Base-by-base conservation (phyloP, 164 flowering plant species). In the Piper betle region DNA sequence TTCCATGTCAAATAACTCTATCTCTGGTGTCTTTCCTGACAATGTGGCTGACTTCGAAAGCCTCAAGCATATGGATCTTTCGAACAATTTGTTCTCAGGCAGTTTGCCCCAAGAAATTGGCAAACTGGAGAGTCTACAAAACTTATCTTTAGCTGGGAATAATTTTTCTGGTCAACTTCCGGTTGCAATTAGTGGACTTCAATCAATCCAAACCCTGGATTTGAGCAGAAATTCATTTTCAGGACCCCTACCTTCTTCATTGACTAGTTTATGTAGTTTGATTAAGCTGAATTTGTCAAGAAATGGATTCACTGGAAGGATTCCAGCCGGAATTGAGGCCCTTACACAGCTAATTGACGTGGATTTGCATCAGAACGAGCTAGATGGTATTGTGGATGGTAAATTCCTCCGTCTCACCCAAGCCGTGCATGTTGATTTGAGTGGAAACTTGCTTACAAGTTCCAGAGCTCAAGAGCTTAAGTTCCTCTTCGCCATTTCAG, bases 1-100 rank as follows among this genome's bases (percentile, higher is more conserved):
- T 16, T 90, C 99, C n/a, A 68, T 93, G 80, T 63, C 97, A 0
- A 86, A 84, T 68, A 93, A 93, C 63, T 82, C 87, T n/a, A 81
- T 93, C 9, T 62, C 82, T 2, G 97, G 99, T 3, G 63, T 57
- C 40, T 55, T 93, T 33, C 86, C 92, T 12, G 68, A 61, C 53
- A 84, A 77, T 54, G 74, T 84, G 8, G 88, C 80, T 20, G 74
- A 75, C 18, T 77, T 86, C 64, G 74, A 71, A 64, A 75, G 71
- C 70, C 89, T 94, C 37, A 73, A 82, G 70, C 88, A 72, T 68
- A 72, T 93, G 54, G 96, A 93, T 68, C 1, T 93, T 43, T 90
- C 99, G 0, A 48, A 90, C 59, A 93, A 90, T 71, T 66, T 90
- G 63, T 90, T 93, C 69, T 78, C 71, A 33, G 80, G 84, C 0